A percentile compares a stretch with the other conserved stretches of the same genome.
Conservation (phyloP, 148 eudicot genomes). For the Chenopodium suecicum region DNA sequence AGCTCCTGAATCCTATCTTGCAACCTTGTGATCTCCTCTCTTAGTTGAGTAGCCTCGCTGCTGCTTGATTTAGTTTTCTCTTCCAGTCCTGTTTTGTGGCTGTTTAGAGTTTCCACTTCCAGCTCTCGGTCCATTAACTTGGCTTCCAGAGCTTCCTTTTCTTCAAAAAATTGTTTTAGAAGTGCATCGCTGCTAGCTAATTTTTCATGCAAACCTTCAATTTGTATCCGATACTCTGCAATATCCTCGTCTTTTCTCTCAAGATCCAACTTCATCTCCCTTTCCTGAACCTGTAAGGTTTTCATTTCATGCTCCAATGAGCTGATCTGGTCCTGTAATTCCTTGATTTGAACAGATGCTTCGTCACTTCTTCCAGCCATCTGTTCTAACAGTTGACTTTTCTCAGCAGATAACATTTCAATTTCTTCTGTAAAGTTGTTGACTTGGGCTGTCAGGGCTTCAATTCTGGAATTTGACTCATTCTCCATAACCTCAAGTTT, state of each 20-base stretch:
- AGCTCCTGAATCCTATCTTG: constrained; percentile 41
- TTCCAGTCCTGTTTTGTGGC: constrained; percentile 44
- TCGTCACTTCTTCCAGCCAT: constrained; percentile 34
- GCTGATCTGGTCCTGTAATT: constrained; percentile 41
- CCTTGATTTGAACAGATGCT: constrained; percentile 44
- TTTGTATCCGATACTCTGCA: constrained; percentile 46
- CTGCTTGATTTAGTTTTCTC: constrained; percentile 32
- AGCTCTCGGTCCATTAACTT: constrained; percentile 42
- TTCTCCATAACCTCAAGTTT: constrained; percentile 44
- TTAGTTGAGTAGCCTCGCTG: constrained; percentile 31
- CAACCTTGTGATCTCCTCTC: constrained; percentile 35
- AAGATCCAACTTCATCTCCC: constrained; percentile 48
- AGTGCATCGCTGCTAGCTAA: constrained; percentile 36
- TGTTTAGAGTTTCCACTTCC: constrained; percentile 42
- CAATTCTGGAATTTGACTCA: constrained; percentile 37
- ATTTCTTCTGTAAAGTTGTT: constrained; percentile 34
- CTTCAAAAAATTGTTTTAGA: constrained; percentile 40
- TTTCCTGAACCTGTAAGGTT: constrained; percentile 39
- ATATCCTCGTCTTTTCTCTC: constrained; percentile 53
- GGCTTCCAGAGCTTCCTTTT: constrained; percentile 40
- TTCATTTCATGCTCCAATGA: constrained; percentile 51
- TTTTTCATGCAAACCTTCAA: constrained; percentile 49
- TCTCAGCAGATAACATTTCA: constrained; percentile 39
- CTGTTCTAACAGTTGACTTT: constrained; percentile 47
- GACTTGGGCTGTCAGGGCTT: constrained; percentile 41